These are phyloP conservation scores for Leucogyrophana mollusca DNA, from an alignment of 768 basidiomycete species.

Conservation along the genomic window DNA sequence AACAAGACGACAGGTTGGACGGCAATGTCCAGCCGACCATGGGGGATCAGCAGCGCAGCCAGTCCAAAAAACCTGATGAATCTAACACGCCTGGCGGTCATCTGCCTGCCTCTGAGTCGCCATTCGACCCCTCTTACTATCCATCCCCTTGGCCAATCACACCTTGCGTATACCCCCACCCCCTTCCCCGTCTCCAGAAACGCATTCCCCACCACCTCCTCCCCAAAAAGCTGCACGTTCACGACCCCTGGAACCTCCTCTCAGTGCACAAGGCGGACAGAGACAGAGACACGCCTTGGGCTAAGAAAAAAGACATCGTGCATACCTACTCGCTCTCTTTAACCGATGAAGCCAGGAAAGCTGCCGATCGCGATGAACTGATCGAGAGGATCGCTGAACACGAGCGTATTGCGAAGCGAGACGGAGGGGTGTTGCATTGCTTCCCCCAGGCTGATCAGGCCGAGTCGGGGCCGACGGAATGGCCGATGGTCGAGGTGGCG, in stretches of 20 bases:
- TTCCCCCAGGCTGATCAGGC: constrained; percentile 10
- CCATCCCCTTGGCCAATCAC: constrained; percentile 40
- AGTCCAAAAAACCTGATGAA: no score
- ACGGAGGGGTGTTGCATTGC: constrained; percentile 17
- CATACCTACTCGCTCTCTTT: constrained; percentile 29
- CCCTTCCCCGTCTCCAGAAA: constrained; percentile 27
- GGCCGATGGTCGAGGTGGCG: constrained; percentile 27
- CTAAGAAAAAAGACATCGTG: constrained; percentile 26
- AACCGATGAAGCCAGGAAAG: background rate
- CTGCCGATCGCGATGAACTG: constrained; percentile 1
- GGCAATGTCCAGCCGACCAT: no score
- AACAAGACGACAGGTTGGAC: no score
- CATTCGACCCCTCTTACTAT: constrained; percentile 35
- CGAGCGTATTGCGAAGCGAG: constrained; percentile 7
- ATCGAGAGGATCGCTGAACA: background rate
- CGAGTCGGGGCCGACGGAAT: constrained; percentile 20
- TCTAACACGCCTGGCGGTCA: no score
- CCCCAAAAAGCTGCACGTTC: constrained; percentile 41
- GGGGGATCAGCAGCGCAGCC: no score
- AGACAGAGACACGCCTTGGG: constrained; percentile 22
- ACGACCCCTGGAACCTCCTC: constrained; percentile 41
- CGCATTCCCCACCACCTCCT: constrained; percentile 33
- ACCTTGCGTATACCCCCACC: constrained; percentile 32
- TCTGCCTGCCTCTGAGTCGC: no score
- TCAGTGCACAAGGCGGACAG: constrained; percentile 5